phyloP scores from a whole-genome alignment of 1,284 basidiomycete genomes.

The Singerocomus rubriflavus region DNA sequence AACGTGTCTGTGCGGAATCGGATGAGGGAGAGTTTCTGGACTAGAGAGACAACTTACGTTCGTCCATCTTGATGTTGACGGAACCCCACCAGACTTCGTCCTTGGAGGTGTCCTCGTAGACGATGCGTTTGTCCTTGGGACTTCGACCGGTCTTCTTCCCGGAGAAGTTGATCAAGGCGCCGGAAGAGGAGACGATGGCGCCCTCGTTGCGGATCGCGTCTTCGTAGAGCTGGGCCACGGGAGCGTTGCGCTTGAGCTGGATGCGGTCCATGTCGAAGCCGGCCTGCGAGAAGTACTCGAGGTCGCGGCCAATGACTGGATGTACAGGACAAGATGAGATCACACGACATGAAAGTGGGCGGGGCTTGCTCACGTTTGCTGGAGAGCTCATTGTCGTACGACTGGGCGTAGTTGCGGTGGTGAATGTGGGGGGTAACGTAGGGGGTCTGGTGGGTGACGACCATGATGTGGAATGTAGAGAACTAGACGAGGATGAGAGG shows the following conservation, averaged over 20 bases:
- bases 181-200: constrained; percentile 94
- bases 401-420: constrained; percentile 77
- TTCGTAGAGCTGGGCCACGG: constrained; percentile 95
- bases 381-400: constrained; percentile 58
- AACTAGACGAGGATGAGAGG: constrained; percentile 13
- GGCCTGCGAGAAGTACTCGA: constrained; percentile 98
- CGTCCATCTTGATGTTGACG: constrained; percentile 99
- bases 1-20: constrained; percentile 75
- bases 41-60: constrained; percentile 57
- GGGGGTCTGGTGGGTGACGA: constrained; percentile 63
- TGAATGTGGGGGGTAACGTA: constrained; percentile 84
- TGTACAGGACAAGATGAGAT: constrained; percentile 8
- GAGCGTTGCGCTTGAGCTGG: constrained; percentile 91
- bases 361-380: constrained; percentile 48
- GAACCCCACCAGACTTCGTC: constrained; percentile 99
- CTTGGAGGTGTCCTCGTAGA: constrained; percentile 96
- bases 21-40: constrained; percentile 3
- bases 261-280: constrained; percentile 97
- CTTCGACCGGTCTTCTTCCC: constrained; percentile 99
- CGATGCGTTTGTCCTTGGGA: constrained; percentile 99
- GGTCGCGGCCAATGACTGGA: constrained; percentile 83
- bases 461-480: constrained; percentile 40
- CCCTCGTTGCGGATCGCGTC: constrained; percentile 98
- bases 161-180: constrained; percentile 99
- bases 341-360: not conserved